Evolutionary conservation across 768 basidiomycete genomes (phyloP), one percentile per base, ranked within the genome.

Genomic region (Coprinellus micaceus): DNA sequence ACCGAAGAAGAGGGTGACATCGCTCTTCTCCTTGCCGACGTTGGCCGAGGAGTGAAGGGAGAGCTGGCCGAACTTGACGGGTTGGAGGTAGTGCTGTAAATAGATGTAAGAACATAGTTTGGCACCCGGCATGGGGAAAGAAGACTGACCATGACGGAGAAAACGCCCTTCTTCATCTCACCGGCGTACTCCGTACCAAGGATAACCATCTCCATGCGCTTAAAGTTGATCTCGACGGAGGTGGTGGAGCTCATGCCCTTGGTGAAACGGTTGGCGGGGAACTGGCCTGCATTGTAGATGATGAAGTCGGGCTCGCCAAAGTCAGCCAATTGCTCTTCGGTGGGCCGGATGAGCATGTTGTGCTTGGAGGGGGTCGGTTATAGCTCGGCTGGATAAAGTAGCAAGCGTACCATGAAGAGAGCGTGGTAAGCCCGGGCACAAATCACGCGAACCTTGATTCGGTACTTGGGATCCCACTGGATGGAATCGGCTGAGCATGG

Each of bases 101-200:
- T 61, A 46, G 29, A 51, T 58, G 10, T 41, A 53, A 55, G 54
- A 52, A 65, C 54, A 51, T 46, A 36, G 47, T 29, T 41, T 29
- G 29, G 21, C 40, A 48, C 40, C 48, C 49, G 21, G 57, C 22
- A 12, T 28, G 19, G 15, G n/a, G 24, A 39, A 24, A n/a, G 56
- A 36, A 37, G 45, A 59, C 77, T 21, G 60, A 86, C 86, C 96
- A 99, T 99, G 64, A 99, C 94, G 43, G 90, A 93, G 80, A 99
- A 99, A 71, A 99, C 92, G 68, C 97, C 97, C 85, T 99, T 99
- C 80, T 99, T 99, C 97, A 99, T 99, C 79, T 99, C 94, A 50
- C 94, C 94, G 28, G 94, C 94, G 67, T 98, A 98, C 70, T 98
- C 94, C 25, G 94, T 96, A 54, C 91, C 96, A 64, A 99, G 91